Base-by-base conservation (phyloP, 495 filamentous ascomycete species). In the Talaromyces nanjingensis region DNA sequence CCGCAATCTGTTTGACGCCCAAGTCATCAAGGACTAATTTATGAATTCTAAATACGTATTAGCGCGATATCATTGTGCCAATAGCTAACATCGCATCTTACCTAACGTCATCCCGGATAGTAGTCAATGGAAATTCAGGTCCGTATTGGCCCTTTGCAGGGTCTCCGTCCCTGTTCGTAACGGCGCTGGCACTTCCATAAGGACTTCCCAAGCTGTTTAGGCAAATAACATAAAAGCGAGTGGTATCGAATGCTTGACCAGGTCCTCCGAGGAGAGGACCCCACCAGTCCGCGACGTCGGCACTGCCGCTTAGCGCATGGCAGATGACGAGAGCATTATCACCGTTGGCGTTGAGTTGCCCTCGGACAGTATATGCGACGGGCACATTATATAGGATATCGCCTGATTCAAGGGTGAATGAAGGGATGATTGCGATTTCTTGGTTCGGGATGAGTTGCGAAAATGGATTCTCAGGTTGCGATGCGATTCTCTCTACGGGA, bases 231-330 rank as follows among this genome's bases (percentile, higher is more conserved):
- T 93, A 98, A 81, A 98, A 98, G 37, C 91, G 86, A 12, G 91
- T 90, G 12, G 87, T 85, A 74, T 98, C 94, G 70, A 98, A 98
- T 2, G 93, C 93, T 68, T 90, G 89, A 34, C 93, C 93, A 59
- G 89, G 84, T 8, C 92, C 91, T 29, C 92, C 92, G 8, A 98
- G 85, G 22, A 98, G 82, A 18, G 94, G 94, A 6, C 94, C 94
- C 94, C 94, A 98, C 94, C 94, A 98, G 77, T 98, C 94, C 64
- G 86, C 84, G 29, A 97, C 94, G 78, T 98, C 94, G 62, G 94
- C 92, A 67, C 93, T 97, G 58, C 94, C 94, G 39, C 94, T 96
- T 67, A 98, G 77, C 47, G 94, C 94, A 78, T 98, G 94, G 75
- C 94, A 98, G 68, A 98, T 96, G 59, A 98, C 89, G 87, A 98